These are phyloP conservation scores for Aspergillus intermedius DNA, from an alignment of 2,329 filamentous ascomycete species.

Conservation along the genomic window DNA sequence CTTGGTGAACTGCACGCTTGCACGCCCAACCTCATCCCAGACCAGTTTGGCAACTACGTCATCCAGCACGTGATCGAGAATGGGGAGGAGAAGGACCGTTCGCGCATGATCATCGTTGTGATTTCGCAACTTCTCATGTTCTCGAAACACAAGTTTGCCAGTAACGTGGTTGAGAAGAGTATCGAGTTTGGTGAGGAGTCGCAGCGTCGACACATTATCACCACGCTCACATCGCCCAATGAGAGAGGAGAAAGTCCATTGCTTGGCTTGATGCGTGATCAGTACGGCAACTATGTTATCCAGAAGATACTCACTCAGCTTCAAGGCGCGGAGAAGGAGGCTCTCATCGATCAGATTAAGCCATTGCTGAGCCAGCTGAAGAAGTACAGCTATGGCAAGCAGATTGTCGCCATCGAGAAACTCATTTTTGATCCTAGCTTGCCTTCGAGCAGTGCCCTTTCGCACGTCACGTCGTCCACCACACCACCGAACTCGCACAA, in stretches of 20 bases:
- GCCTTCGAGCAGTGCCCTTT: constrained; percentile 15
- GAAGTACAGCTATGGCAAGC: constrained; percentile 59
- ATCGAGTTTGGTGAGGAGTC: constrained; percentile 63
- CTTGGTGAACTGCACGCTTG: constrained; percentile 72
- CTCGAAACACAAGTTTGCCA: constrained; percentile 94
- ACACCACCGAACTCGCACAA: constrained; percentile 37
- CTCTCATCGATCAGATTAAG: constrained; percentile 58
- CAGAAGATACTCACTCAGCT: constrained; percentile 71
- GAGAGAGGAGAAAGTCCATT: constrained; percentile 65
- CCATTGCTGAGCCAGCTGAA: constrained; percentile 57
- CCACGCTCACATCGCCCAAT: constrained; percentile 53
- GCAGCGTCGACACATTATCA: constrained; percentile 64
- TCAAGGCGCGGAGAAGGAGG: constrained; percentile 52
- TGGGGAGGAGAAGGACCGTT: constrained; percentile 65
- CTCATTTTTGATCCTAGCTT: constrained; percentile 39
- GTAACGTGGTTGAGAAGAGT: constrained; percentile 94
- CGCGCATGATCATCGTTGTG: constrained; percentile 66
- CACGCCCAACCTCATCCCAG: constrained; percentile 65
- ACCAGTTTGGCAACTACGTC: constrained; percentile 95
- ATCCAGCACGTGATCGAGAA: constrained; percentile 83
- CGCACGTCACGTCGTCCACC: constrained; percentile 29
- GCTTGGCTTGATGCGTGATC: constrained; percentile 74
- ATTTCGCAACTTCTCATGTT: constrained; percentile 63
- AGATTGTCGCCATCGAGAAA: constrained; percentile 59
- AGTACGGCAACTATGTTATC: constrained; percentile 93